Evolutionary conservation across 164 flowering plant species (phyloP), one percentile per base, ranked within the genome.

Genomic region (Kingdonia uniflora): DNA sequence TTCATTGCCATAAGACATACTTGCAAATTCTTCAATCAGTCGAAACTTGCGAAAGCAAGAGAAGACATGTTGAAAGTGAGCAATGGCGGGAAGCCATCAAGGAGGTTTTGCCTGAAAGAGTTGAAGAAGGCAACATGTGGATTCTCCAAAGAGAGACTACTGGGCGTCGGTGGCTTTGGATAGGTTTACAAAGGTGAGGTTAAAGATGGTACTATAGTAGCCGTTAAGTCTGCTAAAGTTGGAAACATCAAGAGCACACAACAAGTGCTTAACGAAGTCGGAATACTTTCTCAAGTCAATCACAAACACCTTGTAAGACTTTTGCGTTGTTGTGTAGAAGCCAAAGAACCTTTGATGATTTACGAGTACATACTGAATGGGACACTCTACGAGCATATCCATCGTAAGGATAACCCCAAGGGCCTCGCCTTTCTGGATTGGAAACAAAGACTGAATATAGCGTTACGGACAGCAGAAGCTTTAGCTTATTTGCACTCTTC

Each of bases 121-220:
- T 17, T 81, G n/a, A 71, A 70, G 68, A 78, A 68, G 48, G 83
- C 83, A 19, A 81, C 87, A 2, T 38, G 61, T 19, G 68, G 68
- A 25, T 78, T 74, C 47, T 65, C 76, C 13, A 67, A 51, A 33
- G 74, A 67, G 22, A 71, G 68, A 59, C 14, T 79, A 22, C 52
- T 83, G 42, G 91, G 91, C 2, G 59, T 60, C 19, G 92, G 92
- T 10, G 85, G 85, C 6, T 79, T 72, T 54, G 92, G 92, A 24
- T 80, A 74, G 58, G 87, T 81, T 8, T 80, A 77, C 67, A 84
- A 68, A 60, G 87, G 92, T 7, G 70, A 71, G 55, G 74, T 81
- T 44, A 60, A 63, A 40, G 84, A 84, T 65, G 81, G 83, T 15
- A 74, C 78, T 1, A 21, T 66, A 6, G 85, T 80, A 38, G 87